Evolutionary conservation across 352 stramenopile genomes (phyloP), one percentile per base, ranked within the genome.

Genomic region (Globisporangium cystogenes): DNA sequence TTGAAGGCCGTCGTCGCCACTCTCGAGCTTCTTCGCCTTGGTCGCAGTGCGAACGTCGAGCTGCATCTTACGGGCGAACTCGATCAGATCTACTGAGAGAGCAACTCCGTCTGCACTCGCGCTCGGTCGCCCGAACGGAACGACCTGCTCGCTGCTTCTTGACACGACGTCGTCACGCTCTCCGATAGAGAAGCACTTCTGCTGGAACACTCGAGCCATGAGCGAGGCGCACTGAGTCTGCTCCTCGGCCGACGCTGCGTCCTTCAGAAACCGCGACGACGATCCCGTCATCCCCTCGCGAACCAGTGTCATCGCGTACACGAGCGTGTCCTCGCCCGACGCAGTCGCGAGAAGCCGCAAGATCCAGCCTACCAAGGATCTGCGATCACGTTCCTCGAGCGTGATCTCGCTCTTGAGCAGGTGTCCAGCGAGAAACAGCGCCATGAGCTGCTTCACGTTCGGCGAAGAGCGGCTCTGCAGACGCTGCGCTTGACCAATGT

Each of bases 371-470:
- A 81, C 64, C 8, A 90, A 45, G 1, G 75, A 86, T 21, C 82
- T 78, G 15, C 76, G 78, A 33, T 92, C 78, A 18, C 67, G 59
- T 41, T 60, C 62, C 43, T 92, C 78, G 10, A 79, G 65, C 3
- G 79, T 57, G 26, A 76, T 64, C 21, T 76, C 62, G 23, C 73
- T 76, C 56, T 74, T 71, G 6, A 91, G 63, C 50, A 92, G 48
- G 51, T 92, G 71, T 0, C 76, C 73, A 8, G 81, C 72, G 3
- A 92, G 65, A 52, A 92, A 88, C 12, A 92, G 74, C 15, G 81
- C 81, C 72, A 90, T 87, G 23, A 92, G 74, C 44, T 90, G 81
- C 48, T 87, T 87, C 26, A 86, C 59, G 39, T 91, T 74, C 29
- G 64, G 20, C n/a, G 37, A 52, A 14, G 42, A 59, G 12, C 35